Evolutionary conservation across 345 rosid genomes (phyloP), one percentile per base, ranked within the genome.

Genomic region (Erysimum cheiranthoides): DNA sequence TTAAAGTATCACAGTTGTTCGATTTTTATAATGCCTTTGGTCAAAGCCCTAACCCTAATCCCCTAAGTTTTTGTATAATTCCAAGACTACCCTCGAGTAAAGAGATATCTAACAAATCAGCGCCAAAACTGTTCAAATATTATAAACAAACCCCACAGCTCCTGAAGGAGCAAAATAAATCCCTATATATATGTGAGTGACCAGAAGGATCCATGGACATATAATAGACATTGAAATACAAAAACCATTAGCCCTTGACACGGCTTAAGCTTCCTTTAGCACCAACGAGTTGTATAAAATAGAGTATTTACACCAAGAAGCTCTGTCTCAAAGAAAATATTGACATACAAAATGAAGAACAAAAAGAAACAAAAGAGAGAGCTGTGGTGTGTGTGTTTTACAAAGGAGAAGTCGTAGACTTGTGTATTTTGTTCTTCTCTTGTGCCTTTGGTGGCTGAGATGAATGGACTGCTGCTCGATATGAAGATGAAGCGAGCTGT

Each of bases 401-500:
- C 84, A 85, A 46, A 58, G 91, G 76, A 27, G 90, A 87, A 78
- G 85, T 76, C 49, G 84, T 78, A 40, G 93, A 81, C 79, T 88
- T 81, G 34, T 79, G 88, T 58, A 86, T 60, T 77, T 93, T 87
- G 50, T 82, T 85, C 10, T 82, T 87, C 76, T 78, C 69, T 40
- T 86, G 61, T 54, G 81, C 73, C 3, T 82, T 38, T 47, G 89
- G 86, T 43, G 71, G 62, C 17, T 84, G 78, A 47, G 85, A 73
- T n/a, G 91, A 82, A 21, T 87, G 83, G 25, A 84, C 77, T 34
- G 88, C 86, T 21, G 98, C 91, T 60, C 79, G 85, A 78, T 86
- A 92, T 18, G 96, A 87, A 40, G 98, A 90, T 42, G 98, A 88
- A 16, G 86, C 90, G 1, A 94, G 87, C 66, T 94, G 98, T 1